These are phyloP conservation scores for Penicillium italicum DNA, from an alignment of 2,329 filamentous ascomycete genomes.

Conservation along the genomic window DNA sequence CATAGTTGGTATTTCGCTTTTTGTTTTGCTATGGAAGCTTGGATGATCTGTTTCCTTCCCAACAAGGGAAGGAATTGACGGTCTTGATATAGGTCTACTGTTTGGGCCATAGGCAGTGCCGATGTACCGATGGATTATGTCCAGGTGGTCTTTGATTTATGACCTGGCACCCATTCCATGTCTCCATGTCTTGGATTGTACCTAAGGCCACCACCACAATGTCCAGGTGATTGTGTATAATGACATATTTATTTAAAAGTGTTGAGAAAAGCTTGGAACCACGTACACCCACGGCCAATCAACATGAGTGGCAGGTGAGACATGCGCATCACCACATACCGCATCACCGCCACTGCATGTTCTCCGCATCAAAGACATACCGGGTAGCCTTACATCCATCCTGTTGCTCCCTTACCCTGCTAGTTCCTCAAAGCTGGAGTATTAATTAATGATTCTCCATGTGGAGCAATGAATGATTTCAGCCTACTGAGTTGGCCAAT, in stretches of 20 bases:
- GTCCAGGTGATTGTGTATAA: too few species aligned
- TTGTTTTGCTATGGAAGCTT: conserved; percentile 9
- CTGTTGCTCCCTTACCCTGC: not conserved
- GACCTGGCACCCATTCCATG: conserved; percentile 14
- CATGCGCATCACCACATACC: conserved; percentile 20
- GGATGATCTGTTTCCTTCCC: conserved; percentile 5
- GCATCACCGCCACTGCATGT: conserved; percentile 14
- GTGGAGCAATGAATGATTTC: conserved; percentile 7
- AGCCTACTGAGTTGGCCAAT: not conserved
- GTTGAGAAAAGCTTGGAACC: too few species aligned
- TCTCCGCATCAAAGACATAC: conserved; percentile 15
- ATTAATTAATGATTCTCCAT: conserved; percentile 8
- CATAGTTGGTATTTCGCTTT: conserved; percentile 14
- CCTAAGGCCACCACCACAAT: conserved; percentile 18
- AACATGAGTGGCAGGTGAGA: conserved; percentile 17
- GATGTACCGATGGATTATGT: conserved; percentile 6
- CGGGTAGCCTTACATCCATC: conserved; percentile 16
- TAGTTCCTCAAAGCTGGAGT: conserved; percentile 4
- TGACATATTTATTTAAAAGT: too few species aligned
- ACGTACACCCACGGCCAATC: conserved; percentile 10
- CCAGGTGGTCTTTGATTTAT: conserved; percentile 12
- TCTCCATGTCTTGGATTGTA: conserved; percentile 16
- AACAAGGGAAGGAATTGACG: conserved; percentile 6
- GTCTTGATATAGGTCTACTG: conserved; percentile 18
- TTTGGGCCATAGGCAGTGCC: conserved; percentile 2